Evolutionary conservation across 352 stramenopile species (phyloP), one percentile per base, ranked within the genome.

Genomic region (Vaucheria bursata): DNA sequence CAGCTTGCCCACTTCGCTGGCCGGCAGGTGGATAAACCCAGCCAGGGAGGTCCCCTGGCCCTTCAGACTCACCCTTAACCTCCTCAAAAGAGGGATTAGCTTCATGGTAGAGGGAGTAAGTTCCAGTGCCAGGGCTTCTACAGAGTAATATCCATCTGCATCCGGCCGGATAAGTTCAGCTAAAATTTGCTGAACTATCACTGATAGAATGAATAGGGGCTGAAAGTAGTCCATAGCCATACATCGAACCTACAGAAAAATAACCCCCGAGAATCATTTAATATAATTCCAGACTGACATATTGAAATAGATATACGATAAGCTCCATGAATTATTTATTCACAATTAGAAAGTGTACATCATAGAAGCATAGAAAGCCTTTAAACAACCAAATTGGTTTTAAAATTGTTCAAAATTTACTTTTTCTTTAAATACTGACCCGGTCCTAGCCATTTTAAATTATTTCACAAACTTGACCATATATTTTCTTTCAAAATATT

Each of bases 171-270:
- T 25, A 59, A 59, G 45, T 25, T 25, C 45, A 12, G 45, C 45
- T 12, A 59, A 12, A 12, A 59, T 59, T 25, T 59, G 45, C 45
- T 59, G 45, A 12, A 59, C 45, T 18, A 59, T 59, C 12, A 25
- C 45, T 25, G 45, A 59, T 12, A 59, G 45, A 12, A 59, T 25
- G 12, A 59, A 25, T 25, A 59, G 45, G 12, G 45, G 45, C 45
- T 59, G 45, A 38, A 78, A 49, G 3, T 78, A 33, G 12, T 2
- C 35, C 49, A 78, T 78, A 12, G 36, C 65, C 25, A 78, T 72
- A 1, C 29, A 1, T 1, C 73, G 45, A 6, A 0, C 34, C 33
- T 34, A 3, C 49, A 2, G 36, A 31, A n/a, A n/a, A 64, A 76
- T 33, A 76, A 64, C 12, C n/a, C 71, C 18, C 50, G 50, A 35